A percentile compares a stretch with the other conserved stretches of the same genome.
Evolutionary conservation across 2,329 filamentous ascomycete species (phyloP).

Genomic region (Colletotrichum somersetense): DNA sequence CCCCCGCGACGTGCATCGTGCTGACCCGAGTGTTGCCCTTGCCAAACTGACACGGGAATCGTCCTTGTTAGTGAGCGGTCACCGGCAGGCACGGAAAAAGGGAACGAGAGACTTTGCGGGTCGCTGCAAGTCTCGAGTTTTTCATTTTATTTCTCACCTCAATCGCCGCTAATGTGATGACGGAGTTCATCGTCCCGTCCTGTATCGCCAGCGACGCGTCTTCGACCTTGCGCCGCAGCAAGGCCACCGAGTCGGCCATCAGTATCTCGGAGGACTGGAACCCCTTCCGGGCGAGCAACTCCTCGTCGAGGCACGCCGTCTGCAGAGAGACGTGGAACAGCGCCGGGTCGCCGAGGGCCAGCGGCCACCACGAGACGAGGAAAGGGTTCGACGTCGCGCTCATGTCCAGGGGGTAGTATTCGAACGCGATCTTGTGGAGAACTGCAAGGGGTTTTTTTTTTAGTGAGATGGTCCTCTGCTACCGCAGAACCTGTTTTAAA

Average conservation of each 20-base stretch:
- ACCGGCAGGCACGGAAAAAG: background rate
- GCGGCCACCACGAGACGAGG: constrained; percentile 70
- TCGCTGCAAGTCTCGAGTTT: background rate
- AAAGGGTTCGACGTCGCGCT: constrained; percentile 67
- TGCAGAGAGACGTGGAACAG: constrained; percentile 71
- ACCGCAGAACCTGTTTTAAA: background rate
- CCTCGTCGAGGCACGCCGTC: constrained; percentile 69
- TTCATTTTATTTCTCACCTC: constrained; percentile 56
- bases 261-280: constrained; percentile 67
- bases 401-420: constrained; percentile 70
- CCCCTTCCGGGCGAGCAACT: constrained; percentile 63
- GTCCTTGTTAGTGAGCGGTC: background rate
- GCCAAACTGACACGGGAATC: constrained; percentile 55
- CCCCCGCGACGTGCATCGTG: constrained; percentile 63
- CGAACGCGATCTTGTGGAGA: constrained; percentile 68
- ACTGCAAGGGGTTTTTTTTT: constrained; percentile 53
- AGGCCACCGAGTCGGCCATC: constrained; percentile 68
- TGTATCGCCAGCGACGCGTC: constrained; percentile 61
- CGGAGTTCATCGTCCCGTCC: constrained; percentile 68
- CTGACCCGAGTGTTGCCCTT: constrained; percentile 62
- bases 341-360: constrained; percentile 66
- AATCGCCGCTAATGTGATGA: constrained; percentile 69
- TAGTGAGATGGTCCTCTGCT: constrained; percentile 41
- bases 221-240: constrained; percentile 64
- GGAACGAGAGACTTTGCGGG: background rate